Conservation (phyloP, 768 basidiomycete species). For the Lactarius pseudohatsudake region DNA sequence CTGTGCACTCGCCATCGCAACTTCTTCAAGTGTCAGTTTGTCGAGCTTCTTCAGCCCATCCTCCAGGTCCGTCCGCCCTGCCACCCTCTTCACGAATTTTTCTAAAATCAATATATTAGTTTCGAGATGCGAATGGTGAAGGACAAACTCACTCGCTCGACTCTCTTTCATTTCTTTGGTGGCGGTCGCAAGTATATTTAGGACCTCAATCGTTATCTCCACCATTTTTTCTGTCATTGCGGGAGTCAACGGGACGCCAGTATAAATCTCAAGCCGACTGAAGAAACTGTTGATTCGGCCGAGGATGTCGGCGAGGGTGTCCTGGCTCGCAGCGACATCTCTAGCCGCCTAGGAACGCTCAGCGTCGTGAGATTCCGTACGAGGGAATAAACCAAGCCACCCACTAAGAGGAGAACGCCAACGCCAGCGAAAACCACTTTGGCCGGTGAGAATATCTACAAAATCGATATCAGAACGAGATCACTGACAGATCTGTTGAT, state of each 20-base stretch:
- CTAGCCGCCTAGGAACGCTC: background rate
- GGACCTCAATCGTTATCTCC: background rate
- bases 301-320: background rate
- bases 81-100: conserved; percentile 1
- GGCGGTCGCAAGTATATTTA: background rate
- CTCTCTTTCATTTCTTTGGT: background rate
- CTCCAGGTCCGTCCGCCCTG: background rate
- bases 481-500: background rate
- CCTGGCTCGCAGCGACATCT: background rate
- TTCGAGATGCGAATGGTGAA: background rate
- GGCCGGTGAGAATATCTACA: background rate
- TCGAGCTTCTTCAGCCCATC: background rate
- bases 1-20: background rate
- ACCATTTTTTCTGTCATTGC: background rate
- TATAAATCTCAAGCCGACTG: background rate
- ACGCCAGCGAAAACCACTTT: background rate
- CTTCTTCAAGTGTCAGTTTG: background rate
- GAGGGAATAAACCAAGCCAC: background rate
- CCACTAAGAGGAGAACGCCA: background rate
- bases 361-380: background rate
- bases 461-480: background rate
- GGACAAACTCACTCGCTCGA: background rate
- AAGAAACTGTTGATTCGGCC: background rate
- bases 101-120: background rate
- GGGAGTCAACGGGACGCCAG: background rate